Percentiles rank a stretch among this genome's conserved stretches.
phyloP scores from a whole-genome alignment of 1,139 yeast species.

The Candida glucosophila region DNA sequence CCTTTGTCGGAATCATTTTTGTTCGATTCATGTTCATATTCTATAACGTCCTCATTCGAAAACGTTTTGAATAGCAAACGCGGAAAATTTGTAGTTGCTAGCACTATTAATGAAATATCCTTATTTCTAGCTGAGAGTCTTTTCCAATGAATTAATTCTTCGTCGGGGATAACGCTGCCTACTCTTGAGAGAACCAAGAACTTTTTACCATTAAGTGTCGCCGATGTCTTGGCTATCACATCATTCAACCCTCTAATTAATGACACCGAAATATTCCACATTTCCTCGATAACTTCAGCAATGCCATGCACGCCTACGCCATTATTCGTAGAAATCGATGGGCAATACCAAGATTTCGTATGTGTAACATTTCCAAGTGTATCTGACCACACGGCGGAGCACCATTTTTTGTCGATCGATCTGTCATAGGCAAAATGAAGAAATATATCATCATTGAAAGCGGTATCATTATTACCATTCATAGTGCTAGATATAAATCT shows the following conservation, averaged over 20 bases:
- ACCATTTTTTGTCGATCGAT: slow-evolving; percentile 75
- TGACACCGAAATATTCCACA: slow-evolving; percentile 28
- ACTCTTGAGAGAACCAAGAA: slow-evolving; percentile 61
- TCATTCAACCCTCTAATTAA: slow-evolving; percentile 30
- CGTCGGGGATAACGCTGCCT: slow-evolving; percentile 69
- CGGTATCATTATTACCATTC: slow-evolving; percentile 14
- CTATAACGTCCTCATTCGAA: too few species aligned
- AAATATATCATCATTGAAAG: slow-evolving; percentile 53
- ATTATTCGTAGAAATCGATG: slow-evolving; percentile 8
- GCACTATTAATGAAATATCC: slow-evolving; percentile 58
- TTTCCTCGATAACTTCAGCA: slow-evolving; percentile 29
- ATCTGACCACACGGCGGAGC: slow-evolving; percentile 85
- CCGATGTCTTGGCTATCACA: slow-evolving; percentile 21
- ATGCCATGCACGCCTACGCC: slow-evolving; percentile 20
- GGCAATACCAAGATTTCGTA: slow-evolving; percentile 60
- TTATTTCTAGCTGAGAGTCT: slow-evolving; percentile 52
- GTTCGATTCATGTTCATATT: too few species aligned
- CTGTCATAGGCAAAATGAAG: slow-evolving; percentile 82
- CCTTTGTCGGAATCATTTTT: too few species aligned
- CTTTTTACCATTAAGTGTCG: slow-evolving; percentile 42
- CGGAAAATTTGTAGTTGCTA: slow-evolving; percentile 63
- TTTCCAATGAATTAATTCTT: slow-evolving; percentile 72
- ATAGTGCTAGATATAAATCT: slow-evolving; percentile 55
- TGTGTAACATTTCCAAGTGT: slow-evolving; percentile 62
- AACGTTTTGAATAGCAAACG: slow-evolving; percentile 33